These are phyloP conservation scores for Gaeumannomyces sp. DNA, from an alignment of 2,329 filamentous ascomycete species.

Conservation along the genomic window DNA sequence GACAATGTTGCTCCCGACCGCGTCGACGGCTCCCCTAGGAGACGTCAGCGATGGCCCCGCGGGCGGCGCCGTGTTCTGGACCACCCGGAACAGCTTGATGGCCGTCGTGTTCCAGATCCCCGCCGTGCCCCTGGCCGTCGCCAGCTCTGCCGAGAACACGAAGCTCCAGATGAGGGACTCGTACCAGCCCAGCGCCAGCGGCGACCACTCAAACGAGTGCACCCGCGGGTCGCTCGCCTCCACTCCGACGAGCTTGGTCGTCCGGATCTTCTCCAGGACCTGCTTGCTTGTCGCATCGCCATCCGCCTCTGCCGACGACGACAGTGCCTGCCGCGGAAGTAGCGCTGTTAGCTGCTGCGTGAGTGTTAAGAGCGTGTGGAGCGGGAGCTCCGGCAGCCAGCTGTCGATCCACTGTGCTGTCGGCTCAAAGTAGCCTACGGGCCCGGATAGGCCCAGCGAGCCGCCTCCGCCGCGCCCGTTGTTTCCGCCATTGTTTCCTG, in stretches of 20 bases:
- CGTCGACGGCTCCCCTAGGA: conserved; percentile 86
- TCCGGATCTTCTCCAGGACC: conserved; percentile 46
- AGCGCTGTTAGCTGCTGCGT: conserved; percentile 60
- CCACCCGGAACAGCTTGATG: conserved; percentile 84
- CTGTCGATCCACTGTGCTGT: conserved; percentile 82
- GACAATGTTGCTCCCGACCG: conserved; percentile 84
- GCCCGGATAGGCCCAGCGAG: not conserved
- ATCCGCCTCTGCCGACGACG: conserved; percentile 31
- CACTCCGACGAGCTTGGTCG: conserved; percentile 61
- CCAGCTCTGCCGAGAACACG: conserved; percentile 85
- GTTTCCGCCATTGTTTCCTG: conserved; percentile 21
- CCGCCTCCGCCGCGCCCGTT: not conserved
- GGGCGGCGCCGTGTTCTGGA: conserved; percentile 70
- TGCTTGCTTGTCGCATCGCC: conserved; percentile 7
- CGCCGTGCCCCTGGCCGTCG: conserved; percentile 76
- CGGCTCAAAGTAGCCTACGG: conserved; percentile 57
- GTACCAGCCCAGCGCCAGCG: conserved; percentile 88
- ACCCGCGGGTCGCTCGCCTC: conserved; percentile 66
- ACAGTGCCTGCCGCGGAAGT: conserved; percentile 45
- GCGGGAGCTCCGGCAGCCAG: conserved; percentile 85
- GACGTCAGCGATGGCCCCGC: conserved; percentile 75
- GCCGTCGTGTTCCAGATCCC: conserved; percentile 91
- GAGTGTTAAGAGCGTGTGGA: conserved; percentile 77
- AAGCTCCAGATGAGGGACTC: conserved; percentile 92
- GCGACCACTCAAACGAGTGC: conserved; percentile 92